Evolutionary conservation across 495 filamentous ascomycete genomes (phyloP), one percentile per base, ranked within the genome.

Genomic region (Trichodelitschia bisporula): DNA sequence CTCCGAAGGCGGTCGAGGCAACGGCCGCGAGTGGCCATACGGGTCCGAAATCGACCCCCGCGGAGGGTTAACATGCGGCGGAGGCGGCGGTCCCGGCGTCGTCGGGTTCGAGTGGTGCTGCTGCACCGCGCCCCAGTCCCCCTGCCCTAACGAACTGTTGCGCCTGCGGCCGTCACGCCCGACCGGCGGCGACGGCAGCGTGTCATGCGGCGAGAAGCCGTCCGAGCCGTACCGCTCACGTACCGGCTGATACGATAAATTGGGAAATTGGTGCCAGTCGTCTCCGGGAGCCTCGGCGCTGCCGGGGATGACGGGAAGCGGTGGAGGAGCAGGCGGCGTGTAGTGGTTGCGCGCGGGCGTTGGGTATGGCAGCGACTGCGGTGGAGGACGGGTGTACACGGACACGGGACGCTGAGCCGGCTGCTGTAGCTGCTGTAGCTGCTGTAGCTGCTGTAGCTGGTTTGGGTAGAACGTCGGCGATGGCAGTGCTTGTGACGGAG

Each of bases 21-120:
- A 47, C 14, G 72, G 70, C 16, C 69, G 53, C 3, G 57, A 47
- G 30, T 69, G 62, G 4, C 63, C 64, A 40, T 74, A 62, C 35
- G 64, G 56, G 10, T 53, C 59, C 19, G 60, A 36, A 3, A 63
- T 58, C 1, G 53, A 57, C 30, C 67, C 52, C 35, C 53, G 57
- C 29, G 57, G 58, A n/a, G 53, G 51, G 23, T 31, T 13, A 15
- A n/a, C 27, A n/a, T 48, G 49, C 4, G 53, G 56, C 26, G 51
- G 53, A 15, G 52, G 48, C 28, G 58, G 56, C 26, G 56, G 54
- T 5, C 36, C 34, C 18, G 44, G 42, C 4, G 53, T 50, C 12
- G 56, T 49, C 17, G 54, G 56, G 6, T 56, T 54, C 11, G 44
- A 34, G 21, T 44, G 39, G 13, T 18, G 13, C 13, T 41, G 47